phyloP scores from a whole-genome alignment of 345 rosid genomes.

The Odontarrhena argentea region DNA sequence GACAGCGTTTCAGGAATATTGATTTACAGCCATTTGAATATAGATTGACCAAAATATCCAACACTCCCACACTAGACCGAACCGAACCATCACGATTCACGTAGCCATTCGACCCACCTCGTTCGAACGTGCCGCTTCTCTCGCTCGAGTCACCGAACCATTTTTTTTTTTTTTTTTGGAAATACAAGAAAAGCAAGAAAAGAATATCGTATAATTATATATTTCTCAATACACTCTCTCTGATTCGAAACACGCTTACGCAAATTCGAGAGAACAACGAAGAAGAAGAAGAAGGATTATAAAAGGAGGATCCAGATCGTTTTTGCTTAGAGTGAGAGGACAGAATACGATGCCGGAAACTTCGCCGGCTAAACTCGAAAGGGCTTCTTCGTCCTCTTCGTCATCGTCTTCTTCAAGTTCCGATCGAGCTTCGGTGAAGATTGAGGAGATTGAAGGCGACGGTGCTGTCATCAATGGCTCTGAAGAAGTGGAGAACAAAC shows the following conservation, averaged over 20 bases:
- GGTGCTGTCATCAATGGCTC: conserved; percentile 39
- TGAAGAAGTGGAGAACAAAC: conserved; percentile 42
- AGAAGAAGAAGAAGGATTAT: neutral
- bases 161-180: neutral
- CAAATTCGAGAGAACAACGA: conserved; percentile 30
- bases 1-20: conserved; percentile 35
- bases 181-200: conserved; percentile 34
- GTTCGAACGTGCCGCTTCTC: conserved; percentile 38
- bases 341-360: conserved; percentile 49
- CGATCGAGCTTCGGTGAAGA: conserved; percentile 42
- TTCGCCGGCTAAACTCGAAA: conserved; percentile 47
- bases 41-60: conserved; percentile 24
- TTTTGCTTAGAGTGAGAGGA: conserved; percentile 25
- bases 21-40: neutral
- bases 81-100: conserved; percentile 32
- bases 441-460: conserved; percentile 50
- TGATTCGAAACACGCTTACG: conserved; percentile 43
- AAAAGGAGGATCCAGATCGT: conserved; percentile 55
- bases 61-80: conserved; percentile 23
- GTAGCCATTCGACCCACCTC: conserved; percentile 36
- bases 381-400: conserved; percentile 35
- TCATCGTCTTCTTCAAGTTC: conserved; percentile 48
- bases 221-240: conserved; percentile 16
- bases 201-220: conserved; percentile 24
- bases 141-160: conserved; percentile 7